phyloP scores from a whole-genome alignment of 2,329 filamentous ascomycete species.

The Colletotrichum lini region DNA sequence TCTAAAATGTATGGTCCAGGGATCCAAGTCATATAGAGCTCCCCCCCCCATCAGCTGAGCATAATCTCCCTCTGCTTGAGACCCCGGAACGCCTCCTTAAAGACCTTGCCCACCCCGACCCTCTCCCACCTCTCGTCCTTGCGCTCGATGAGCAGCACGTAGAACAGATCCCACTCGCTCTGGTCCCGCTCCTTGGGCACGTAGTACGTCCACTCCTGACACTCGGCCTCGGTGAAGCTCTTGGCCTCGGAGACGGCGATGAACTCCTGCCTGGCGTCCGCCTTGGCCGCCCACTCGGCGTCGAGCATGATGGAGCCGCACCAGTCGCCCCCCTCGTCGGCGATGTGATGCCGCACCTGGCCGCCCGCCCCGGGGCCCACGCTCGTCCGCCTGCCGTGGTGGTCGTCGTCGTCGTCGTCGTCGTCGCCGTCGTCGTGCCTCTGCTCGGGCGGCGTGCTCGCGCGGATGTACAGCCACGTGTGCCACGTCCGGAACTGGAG shows the following conservation, averaged over 20 bases:
- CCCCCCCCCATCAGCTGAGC: conserved; percentile 31
- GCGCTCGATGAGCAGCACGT: conserved; percentile 50
- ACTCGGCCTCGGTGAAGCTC: conserved; percentile 50
- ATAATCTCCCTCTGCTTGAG: conserved; percentile 48
- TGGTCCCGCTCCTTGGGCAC: conserved; percentile 51
- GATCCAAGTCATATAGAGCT: too few species aligned
- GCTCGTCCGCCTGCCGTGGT: background rate
- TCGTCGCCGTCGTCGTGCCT: background rate
- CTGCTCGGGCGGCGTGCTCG: background rate
- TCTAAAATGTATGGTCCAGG: too few species aligned
- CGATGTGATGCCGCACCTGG: conserved; percentile 47
- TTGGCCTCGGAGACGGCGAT: conserved; percentile 54
- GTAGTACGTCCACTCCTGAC: conserved; percentile 52
- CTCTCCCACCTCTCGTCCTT: conserved; percentile 46
- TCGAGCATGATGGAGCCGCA: conserved; percentile 50
- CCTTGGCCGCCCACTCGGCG: conserved; percentile 42
- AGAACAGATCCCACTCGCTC: conserved; percentile 52
- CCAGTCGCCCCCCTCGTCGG: conserved; percentile 50
- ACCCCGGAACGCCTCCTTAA: conserved; percentile 48
- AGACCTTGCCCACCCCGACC: conserved; percentile 52
- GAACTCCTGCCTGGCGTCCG: conserved; percentile 44
- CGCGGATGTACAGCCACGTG: conserved; percentile 43
- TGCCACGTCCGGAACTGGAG: conserved; percentile 53
- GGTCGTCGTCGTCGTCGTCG: too few species aligned
- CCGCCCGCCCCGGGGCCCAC: conserved; percentile 30